Percentiles rank a stretch among this genome's conserved stretches.
These are phyloP conservation scores for Dicorynia guianensis DNA, from an alignment of 306 rosid genomes.

Conservation along the genomic window DNA sequence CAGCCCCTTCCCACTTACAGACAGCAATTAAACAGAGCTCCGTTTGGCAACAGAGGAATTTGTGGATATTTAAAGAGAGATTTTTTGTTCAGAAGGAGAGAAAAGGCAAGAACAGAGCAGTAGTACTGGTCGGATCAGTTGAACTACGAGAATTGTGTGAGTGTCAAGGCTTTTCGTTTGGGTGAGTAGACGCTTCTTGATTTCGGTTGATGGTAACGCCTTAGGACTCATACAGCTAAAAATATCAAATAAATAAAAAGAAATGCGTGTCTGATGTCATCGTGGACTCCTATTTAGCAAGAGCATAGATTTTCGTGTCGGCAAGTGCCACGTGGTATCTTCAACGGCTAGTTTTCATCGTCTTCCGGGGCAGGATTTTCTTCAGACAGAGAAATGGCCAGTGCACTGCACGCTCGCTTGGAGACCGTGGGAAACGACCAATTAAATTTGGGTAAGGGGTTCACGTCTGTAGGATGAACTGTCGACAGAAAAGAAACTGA, in stretches of 20 bases:
- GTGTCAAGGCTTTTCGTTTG: neutral
- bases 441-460: neutral
- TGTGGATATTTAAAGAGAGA: neutral
- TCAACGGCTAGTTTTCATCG: constrained; percentile 64
- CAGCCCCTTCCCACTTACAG: constrained; percentile 34
- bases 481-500: neutral
- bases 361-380: neutral
- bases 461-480: neutral
- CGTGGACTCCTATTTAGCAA: too few species aligned
- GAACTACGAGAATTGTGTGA: neutral
- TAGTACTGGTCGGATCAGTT: neutral
- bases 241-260: too few species aligned
- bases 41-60: constrained; percentile 5
- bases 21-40: constrained; percentile 33
- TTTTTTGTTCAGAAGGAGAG: neutral
- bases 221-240: too few species aligned
- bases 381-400: neutral
- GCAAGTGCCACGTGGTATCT: constrained; percentile 37
- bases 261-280: too few species aligned
- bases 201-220: too few species aligned
- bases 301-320: constrained; percentile 40
- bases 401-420: neutral
- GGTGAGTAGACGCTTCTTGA: neutral
- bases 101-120: too few species aligned
- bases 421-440: constrained; percentile 3